Evolutionary conservation across 2,329 filamentous ascomycete genomes (phyloP), one percentile per base, ranked within the genome.

Genomic region (Cucurbitaria berberidis): DNA sequence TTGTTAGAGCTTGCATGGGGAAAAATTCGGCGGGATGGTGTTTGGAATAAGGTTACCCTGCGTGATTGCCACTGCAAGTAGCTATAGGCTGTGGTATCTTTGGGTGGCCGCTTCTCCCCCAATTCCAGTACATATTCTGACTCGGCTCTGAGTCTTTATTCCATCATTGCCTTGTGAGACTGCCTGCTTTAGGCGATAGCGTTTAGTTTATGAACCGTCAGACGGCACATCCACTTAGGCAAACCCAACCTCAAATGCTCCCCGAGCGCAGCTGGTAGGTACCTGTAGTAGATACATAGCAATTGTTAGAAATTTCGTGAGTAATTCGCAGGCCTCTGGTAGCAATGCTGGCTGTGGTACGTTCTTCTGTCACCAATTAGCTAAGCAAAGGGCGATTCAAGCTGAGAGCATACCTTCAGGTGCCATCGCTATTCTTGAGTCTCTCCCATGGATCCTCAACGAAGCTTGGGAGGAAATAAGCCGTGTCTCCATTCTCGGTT

Each of bases 381-480:
- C 13, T 15, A 15, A 39, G 6, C 36, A 39, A 38, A 13, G 9
- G 18, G 18, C 10, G 18, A 9, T 10, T n/a, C 11, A 21, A 38
- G 30, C 16, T 5, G n/a, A 24, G 19, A 26, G 21, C 30, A 15
- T 13, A 51, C 46, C 39, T 48, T 59, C 43, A 59, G 6, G 43
- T 50, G 9, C 38, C 40, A 21, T 16, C 32, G 18, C 29, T 34
- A 11, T 51, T 49, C 2, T 22, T 39, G 3, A 67, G 35, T 22
- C 38, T 67, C 50, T 59, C 82, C 89, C 89, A 93, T 0, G 89
- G 89, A 68, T 93, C 90, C 68, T 87, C 81, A 62, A 90, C 85
- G 56, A 87, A 89, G 52, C 80, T 82, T 0, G 84, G 82, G 53
- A 90, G 83, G 71, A 91, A 92, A 71, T 89, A 90, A 30, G 81